Conservation (phyloP, 2,329 filamentous ascomycete species). For the Talaromyces sp. region DNA sequence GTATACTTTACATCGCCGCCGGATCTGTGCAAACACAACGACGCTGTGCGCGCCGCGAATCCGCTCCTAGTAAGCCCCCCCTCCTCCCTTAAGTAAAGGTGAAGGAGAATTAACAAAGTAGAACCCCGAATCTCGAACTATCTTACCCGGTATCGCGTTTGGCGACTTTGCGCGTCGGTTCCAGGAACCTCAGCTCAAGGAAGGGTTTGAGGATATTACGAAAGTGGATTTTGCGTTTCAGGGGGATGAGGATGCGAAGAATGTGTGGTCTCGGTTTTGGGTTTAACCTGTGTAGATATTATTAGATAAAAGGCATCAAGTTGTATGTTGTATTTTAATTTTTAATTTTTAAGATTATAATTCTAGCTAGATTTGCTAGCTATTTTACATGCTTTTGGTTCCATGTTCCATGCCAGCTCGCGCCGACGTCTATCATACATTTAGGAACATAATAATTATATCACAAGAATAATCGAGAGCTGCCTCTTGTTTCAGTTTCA, state of each 20-base stretch:
- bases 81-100: neutral
- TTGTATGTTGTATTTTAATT: neutral
- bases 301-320: neutral
- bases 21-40: conserved; percentile 76
- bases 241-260: conserved; percentile 63
- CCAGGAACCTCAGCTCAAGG: conserved; percentile 63
- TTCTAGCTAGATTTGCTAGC: neutral
- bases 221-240: conserved; percentile 71
- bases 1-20: conserved; percentile 73
- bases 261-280: conserved; percentile 76
- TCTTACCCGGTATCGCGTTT: conserved; percentile 77
- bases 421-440: neutral
- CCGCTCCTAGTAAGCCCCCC: conserved; percentile 30
- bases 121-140: conserved; percentile 75
- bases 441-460: conserved; percentile 2
- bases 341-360: neutral
- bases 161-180: conserved; percentile 68
- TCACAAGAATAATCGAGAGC: conserved; percentile 4
- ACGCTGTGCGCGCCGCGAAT: conserved; percentile 69
- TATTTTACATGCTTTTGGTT: neutral
- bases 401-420: neutral
- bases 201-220: conserved; percentile 80
- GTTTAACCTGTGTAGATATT: conserved; percentile 24
- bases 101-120: conserved; percentile 11
- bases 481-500: neutral